A percentile compares a stretch with the other conserved stretches of the same genome.
Evolutionary conservation across 2,329 filamentous ascomycete species (phyloP).

Genomic region (Aspergillus sp.): DNA sequence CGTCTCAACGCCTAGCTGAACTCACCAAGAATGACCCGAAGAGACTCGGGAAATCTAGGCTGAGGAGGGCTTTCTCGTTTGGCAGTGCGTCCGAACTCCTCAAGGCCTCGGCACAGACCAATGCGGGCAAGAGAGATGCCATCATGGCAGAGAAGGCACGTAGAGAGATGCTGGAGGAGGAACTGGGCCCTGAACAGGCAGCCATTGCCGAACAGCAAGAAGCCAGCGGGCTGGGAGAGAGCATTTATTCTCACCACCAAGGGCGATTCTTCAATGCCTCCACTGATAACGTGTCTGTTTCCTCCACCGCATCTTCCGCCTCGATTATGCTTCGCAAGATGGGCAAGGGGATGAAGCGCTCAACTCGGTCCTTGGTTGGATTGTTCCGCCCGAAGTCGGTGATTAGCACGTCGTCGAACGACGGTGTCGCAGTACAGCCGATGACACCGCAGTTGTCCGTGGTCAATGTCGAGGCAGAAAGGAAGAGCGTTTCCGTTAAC

Average conservation of each 20-base stretch:
- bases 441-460: slow-evolving; percentile 87
- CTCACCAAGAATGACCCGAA: slow-evolving; percentile 76
- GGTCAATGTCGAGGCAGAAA: slow-evolving; percentile 92
- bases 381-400: slow-evolving; percentile 94
- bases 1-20: slow-evolving; percentile 81
- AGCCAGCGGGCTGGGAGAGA: slow-evolving; percentile 83
- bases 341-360: slow-evolving; percentile 97
- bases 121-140: slow-evolving; percentile 40
- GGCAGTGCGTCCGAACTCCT: slow-evolving; percentile 89
- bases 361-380: slow-evolving; percentile 83
- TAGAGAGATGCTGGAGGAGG: slow-evolving; percentile 63
- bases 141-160: slow-evolving; percentile 57
- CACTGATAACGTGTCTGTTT: slow-evolving; percentile 75
- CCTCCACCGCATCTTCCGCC: slow-evolving; percentile 48
- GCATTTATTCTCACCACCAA: slow-evolving; percentile 79
- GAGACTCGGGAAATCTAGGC: slow-evolving; percentile 77
- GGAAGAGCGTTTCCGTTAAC: slow-evolving; percentile 77
- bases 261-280: slow-evolving; percentile 83
- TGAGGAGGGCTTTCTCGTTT: slow-evolving; percentile 93
- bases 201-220: slow-evolving; percentile 92
- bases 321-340: slow-evolving; percentile 77
- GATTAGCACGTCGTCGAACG: slow-evolving; percentile 67
- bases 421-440: slow-evolving; percentile 61
- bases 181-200: slow-evolving; percentile 82
- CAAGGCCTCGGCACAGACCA: slow-evolving; percentile 67